These are phyloP conservation scores for Aspergillus panamensis DNA, from an alignment of 495 filamentous ascomycete genomes.

Conservation along the genomic window DNA sequence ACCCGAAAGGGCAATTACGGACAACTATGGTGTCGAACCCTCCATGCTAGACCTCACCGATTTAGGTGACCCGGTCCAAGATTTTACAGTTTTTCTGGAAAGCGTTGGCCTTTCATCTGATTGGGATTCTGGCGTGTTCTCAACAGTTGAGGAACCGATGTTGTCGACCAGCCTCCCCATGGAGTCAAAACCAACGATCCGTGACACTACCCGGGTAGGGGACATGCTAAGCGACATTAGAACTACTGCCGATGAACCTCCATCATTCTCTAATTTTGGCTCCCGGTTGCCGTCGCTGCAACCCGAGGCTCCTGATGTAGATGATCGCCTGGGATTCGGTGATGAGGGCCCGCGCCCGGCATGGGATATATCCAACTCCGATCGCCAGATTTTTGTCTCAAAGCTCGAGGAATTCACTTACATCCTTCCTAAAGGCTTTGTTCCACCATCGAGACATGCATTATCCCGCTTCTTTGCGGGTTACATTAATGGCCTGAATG, in stretches of 20 bases:
- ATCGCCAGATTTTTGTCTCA: conserved; percentile 59
- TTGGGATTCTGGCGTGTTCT: conserved; percentile 50
- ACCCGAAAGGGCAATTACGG: conserved; percentile 42
- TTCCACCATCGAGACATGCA: conserved; percentile 50
- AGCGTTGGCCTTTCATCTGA: conserved; percentile 50
- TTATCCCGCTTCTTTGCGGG: conserved; percentile 48
- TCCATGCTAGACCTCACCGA: conserved; percentile 46
- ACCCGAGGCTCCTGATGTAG: conserved; percentile 58
- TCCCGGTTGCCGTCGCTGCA: conserved; percentile 66
- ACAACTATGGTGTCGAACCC: conserved; percentile 47
- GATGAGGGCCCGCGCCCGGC: conserved; percentile 49
- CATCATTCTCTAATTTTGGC: conserved; percentile 61
- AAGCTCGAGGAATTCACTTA: conserved; percentile 63
- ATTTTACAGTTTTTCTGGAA: conserved; percentile 49
- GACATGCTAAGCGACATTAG: conserved; percentile 41
- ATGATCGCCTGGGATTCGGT: conserved; percentile 46
- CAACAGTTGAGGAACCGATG: conserved; percentile 45
- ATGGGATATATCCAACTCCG: conserved; percentile 63
- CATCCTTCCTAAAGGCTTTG: conserved; percentile 63
- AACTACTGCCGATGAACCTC: conserved; percentile 36
- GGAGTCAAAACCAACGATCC: conserved; percentile 35
- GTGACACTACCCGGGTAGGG: conserved; percentile 37
- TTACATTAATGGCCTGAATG: conserved; percentile 49
- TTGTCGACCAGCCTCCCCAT: conserved; percentile 36
- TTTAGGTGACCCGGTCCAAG: conserved; percentile 47